Evolutionary conservation across 2,329 filamentous ascomycete genomes (phyloP), one percentile per base, ranked within the genome.

Genomic region (Botrytis galanthina): DNA sequence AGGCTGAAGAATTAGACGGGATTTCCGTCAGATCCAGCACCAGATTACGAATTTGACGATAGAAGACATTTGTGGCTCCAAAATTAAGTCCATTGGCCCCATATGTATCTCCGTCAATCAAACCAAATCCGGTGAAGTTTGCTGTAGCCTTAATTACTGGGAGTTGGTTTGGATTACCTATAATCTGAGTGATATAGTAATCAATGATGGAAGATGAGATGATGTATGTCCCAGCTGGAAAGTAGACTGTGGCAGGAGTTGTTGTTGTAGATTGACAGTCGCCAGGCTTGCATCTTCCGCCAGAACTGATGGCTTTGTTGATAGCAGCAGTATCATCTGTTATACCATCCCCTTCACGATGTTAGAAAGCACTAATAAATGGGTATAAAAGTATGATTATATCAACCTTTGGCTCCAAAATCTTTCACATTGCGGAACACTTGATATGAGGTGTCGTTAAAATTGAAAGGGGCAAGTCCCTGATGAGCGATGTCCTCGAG

Each of bases 311-410:
- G 12, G 77, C 78, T 39, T 84, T 82, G 84, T 97, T 97, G 87
- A 98, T 97, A 73, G 94, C 93, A 2, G 83, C 76, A 0, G 94
- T 97, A 80, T 97, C 94, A 81, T 98, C 95, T n/a, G 91, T 92
- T 0, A 84, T 82, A 14, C 90, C 77, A 78, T 91, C 89, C 39
- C 78, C 77, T 78, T 48, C 88, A 84, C 97, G 93, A 76, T 44
- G 97, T 92, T 68, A 98, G 89, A 61, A 91, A 93, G 85, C 97
- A 84, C 97, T 93, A 75, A 97, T 97, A 88, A 64, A 91, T 93
- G 84, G 97, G 95, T 29, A 18, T 18, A 9, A 46, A 10, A 51
- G 22, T 18, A 32, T 48, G 2, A 39, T 74, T 4, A 44, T n/a
- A 75, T 35, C 26, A 61, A 73, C 77, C 77, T 73, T 75, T 77